Evolutionary conservation across 257 asterid species (phyloP), one percentile per base, ranked within the genome.

Genomic region (Fraxinus anomala): DNA sequence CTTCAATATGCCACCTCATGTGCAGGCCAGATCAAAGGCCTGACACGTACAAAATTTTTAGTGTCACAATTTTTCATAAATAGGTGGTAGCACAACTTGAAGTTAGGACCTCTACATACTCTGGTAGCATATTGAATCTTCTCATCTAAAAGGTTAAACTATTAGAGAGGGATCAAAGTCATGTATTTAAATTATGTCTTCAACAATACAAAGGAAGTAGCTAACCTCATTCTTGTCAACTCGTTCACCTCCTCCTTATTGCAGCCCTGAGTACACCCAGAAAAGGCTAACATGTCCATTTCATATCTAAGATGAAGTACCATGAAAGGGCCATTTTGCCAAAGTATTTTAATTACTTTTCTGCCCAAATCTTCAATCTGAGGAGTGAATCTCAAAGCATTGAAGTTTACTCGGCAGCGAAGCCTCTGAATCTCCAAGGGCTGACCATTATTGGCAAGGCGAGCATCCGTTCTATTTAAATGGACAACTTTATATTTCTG

Each of bases 211-310:
- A 65, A 56, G 66, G 17, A 56, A 21, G 28, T 9, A 59, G 36
- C 21, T 74, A 75, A 92, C 99, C 99, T 93, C 99, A 96, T 93
- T 84, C 90, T 86, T 78, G 98, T 92, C 81, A 96, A 82, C 85
- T 96, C 99, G 21, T 92, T 93, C 47, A 89, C 92, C 88, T 96
- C 98, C 24, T 89, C 94, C 13, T 67, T 71, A 77, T 88, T 92
- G 88, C 97, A 96, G 47, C 99, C 99, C 79, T 92, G 97, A 37
- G 94, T 89, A 73, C 99, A 96, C 63, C 99, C 99, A 75, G 99
- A 93, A 81, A 96, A 96, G 0, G 99, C 99, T 79, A 96, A 78
- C 99, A 96, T 96, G 86, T 96, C 99, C 99, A 93, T 96, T 87
- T 96, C 99, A 33, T 89, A 96, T 84, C 99, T 90, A 71, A 96